These are phyloP conservation scores for Oryza officinalis DNA, from an alignment of 176 grass and related monocot species.

Conservation along the genomic window DNA sequence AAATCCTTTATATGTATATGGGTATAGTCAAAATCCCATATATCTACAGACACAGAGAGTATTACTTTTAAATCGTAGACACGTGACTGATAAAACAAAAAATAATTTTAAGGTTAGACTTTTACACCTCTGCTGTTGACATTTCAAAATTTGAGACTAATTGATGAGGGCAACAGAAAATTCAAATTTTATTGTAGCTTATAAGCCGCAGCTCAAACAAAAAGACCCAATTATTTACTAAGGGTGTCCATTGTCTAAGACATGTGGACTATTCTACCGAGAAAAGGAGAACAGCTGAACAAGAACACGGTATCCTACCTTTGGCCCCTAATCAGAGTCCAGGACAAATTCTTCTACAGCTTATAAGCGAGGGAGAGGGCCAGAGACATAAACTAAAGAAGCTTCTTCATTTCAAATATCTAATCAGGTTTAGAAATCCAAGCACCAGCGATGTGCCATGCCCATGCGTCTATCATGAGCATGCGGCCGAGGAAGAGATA, in stretches of 20 bases:
- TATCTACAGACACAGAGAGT: too few species aligned
- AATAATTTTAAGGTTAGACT: too few species aligned
- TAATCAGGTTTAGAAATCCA: not conserved
- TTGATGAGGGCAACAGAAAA: not conserved
- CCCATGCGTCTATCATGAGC: not conserved
- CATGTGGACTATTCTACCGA: not conserved
- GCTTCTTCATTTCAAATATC: not conserved
- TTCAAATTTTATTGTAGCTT: not conserved
- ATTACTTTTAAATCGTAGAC: too few species aligned
- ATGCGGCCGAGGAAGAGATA: not conserved
- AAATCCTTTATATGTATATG: too few species aligned
- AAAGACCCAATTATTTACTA: not conserved
- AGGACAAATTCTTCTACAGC: not conserved
- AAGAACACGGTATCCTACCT: not conserved
- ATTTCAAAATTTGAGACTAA: too few species aligned
- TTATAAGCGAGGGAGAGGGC: not conserved
- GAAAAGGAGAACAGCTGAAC: not conserved
- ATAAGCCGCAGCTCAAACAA: not conserved
- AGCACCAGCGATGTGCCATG: not conserved
- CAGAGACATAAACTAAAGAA: not conserved
- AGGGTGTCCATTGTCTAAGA: not conserved
- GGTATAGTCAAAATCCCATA: too few species aligned
- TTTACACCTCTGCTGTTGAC: too few species aligned
- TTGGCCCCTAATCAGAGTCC: not conserved
- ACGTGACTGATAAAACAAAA: too few species aligned